Percentiles rank a stretch among this genome's conserved stretches.
Evolutionary conservation across 352 stramenopile species (phyloP).

Genomic region (Peronospora tabacina): DNA sequence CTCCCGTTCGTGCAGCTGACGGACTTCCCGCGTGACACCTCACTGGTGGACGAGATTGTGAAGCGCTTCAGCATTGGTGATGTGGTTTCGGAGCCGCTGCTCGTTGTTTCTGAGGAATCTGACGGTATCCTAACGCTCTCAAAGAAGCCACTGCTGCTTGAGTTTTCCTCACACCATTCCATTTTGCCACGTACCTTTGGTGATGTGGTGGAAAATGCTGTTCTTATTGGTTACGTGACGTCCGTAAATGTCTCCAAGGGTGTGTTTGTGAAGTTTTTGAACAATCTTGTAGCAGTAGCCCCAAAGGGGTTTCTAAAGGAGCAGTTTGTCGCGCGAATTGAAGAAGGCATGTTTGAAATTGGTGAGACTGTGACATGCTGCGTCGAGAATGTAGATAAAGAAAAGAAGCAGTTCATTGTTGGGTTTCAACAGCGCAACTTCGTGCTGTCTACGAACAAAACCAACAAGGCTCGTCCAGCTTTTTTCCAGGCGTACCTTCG

Average conservation of each 20-base stretch:
- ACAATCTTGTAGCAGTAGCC: conserved; percentile 75
- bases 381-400: conserved; percentile 65
- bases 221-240: conserved; percentile 73
- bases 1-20: conserved; percentile 80
- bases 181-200: conserved; percentile 53
- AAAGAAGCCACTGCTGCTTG: conserved; percentile 73
- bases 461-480: conserved; percentile 30
- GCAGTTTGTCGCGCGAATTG: conserved; percentile 60
- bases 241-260: conserved; percentile 67
- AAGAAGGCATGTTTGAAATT: conserved; percentile 76
- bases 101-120: conserved; percentile 64
- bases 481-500: conserved; percentile 56
- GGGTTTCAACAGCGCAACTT: conserved; percentile 51
- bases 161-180: conserved; percentile 28
- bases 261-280: conserved; percentile 86
- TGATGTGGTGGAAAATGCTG: conserved; percentile 48
- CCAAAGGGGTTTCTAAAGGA: conserved; percentile 74
- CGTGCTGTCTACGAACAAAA: conserved; percentile 25
- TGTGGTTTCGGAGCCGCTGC: conserved; percentile 42
- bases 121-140: conserved; percentile 71
- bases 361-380: conserved; percentile 79
- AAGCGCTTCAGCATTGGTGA: conserved; percentile 44
- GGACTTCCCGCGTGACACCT: conserved; percentile 73
- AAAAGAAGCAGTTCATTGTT: conserved; percentile 77
- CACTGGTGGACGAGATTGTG: conserved; percentile 65